Conservation (phyloP, 2,329 filamentous ascomycete species). For the Venturia pyrina region DNA sequence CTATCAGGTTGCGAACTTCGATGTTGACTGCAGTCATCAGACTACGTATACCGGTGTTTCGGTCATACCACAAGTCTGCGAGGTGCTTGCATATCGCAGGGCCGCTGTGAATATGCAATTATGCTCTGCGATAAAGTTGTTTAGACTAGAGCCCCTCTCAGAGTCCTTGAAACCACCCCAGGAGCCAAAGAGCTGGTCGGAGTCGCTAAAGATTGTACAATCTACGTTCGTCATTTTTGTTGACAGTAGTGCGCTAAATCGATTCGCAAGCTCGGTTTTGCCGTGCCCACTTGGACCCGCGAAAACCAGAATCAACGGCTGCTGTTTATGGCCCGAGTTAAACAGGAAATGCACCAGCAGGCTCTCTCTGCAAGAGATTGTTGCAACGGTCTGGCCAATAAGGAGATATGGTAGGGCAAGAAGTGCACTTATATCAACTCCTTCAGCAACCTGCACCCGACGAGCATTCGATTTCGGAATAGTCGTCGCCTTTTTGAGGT, state of each 20-base stretch:
- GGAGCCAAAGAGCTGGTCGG: conserved; percentile 36
- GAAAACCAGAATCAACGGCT: neutral
- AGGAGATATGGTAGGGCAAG: neutral
- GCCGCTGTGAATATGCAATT: too few relatives aligned
- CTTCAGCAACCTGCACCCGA: neutral
- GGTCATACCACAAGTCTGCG: neutral
- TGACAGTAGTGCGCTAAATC: conserved; percentile 31
- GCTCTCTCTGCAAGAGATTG: too few relatives aligned
- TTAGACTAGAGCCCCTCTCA: conserved; percentile 32
- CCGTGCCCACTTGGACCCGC: conserved; percentile 35
- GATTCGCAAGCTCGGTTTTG: conserved; percentile 38
- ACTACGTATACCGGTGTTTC: neutral
- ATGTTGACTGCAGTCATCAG: neutral
- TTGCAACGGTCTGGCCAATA: neutral
- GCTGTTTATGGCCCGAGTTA: too few relatives aligned
- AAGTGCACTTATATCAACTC: neutral
- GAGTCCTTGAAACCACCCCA: conserved; percentile 27
- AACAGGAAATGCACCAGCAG: neutral
- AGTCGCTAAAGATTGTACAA: conserved; percentile 27
- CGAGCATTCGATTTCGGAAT: too few relatives aligned
- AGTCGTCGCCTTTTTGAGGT: too few relatives aligned
- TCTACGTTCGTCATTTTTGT: conserved; percentile 30
- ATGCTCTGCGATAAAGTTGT: conserved; percentile 34
- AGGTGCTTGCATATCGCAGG: neutral
- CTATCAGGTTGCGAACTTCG: neutral